Conservation (phyloP, 2,329 filamentous ascomycete genomes). For the Microsporum ferrugineum region DNA sequence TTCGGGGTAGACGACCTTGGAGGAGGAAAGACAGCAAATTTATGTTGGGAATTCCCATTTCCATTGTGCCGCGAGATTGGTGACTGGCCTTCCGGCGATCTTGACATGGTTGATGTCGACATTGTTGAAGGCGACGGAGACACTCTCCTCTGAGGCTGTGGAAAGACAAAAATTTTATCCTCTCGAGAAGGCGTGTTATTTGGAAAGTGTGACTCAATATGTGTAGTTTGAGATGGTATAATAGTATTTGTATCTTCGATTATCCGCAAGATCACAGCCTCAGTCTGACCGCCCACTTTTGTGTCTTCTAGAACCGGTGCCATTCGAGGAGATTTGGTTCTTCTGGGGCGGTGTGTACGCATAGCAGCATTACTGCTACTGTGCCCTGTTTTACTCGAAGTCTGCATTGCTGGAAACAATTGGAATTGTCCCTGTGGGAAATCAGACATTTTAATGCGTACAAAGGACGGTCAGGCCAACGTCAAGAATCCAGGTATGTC, state of each 20-base stretch:
- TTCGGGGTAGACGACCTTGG: slow-evolving; percentile 5
- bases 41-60: slow-evolving; percentile 8
- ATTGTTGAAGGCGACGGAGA: not conserved
- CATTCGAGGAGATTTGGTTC: slow-evolving; percentile 15
- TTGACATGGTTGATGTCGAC: slow-evolving; percentile 5
- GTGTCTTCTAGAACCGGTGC: slow-evolving; percentile 24
- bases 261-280: slow-evolving; percentile 30
- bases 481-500: not conserved
- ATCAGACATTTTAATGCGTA: slow-evolving; percentile 6
- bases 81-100: slow-evolving; percentile 10
- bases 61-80: not conserved
- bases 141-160: not conserved
- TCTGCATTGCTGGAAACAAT: slow-evolving; percentile 30
- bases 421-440: slow-evolving; percentile 24
- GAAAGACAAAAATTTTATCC: slow-evolving; percentile 1
- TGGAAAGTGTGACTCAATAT: not conserved
- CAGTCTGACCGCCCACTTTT: slow-evolving; percentile 21
- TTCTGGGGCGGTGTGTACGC: slow-evolving; percentile 21
- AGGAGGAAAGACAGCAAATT: slow-evolving; percentile 7
- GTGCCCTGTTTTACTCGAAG: slow-evolving; percentile 18
- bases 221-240: slow-evolving; percentile 19
- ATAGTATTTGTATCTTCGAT: slow-evolving; percentile 27
- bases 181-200: not conserved
- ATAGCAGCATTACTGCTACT: slow-evolving; percentile 24
- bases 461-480: slow-evolving; percentile 7